Evolutionary conservation across 208 protist genomes (phyloP), one percentile per base, ranked within the genome.

Genomic region (Leishmania lainsoni): DNA sequence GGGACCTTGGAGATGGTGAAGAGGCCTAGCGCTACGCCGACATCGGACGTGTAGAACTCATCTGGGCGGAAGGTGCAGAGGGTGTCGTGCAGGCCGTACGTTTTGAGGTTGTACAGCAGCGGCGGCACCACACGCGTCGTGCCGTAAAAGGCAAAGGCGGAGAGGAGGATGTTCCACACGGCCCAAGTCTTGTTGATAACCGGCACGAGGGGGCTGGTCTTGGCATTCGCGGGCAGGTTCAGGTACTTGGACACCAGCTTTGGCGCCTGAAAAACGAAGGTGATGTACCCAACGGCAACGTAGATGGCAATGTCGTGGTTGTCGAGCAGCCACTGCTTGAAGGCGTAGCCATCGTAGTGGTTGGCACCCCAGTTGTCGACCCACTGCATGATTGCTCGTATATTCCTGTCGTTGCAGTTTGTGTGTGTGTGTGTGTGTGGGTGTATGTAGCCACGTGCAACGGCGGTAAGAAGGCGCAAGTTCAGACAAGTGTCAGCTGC

Each of bases 121-220:
- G 80, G 81, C 73, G 92, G 92, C 68, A 91, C 76, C 14, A 88
- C 87, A 79, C 87, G 86, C 29, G 92, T 85, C 35, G 93, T 89
- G 75, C 94, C 95, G 71, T 90, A 88, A 58, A 96, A 85, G 48
- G 94, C 94, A 85, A 98, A 98, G 49, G 89, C 84, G 35, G 92
- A 89, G 51, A 98, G 89, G n/a, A 95, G 79, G n/a, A 97, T 81
- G 77, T 98, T 98, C 95, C 96, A 98, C 45, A 94, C 9, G n/a
- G 90, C 89, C 79, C 88, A 95, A 39, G 87, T 75, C 26, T 90
- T 86, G 75, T 89, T 86, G 16, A 92, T 89, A 51, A 86, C 80
- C 20, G 83, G 80, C 56, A 83, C 77, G 8, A 83, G 74, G 29
- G 68, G 42, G 63, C 80, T 84, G 51, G 70, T 93, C 76, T 81